Base-by-base conservation (phyloP, 2,329 filamentous ascomycete genomes). In the Achaetomium macrosporum region DNA sequence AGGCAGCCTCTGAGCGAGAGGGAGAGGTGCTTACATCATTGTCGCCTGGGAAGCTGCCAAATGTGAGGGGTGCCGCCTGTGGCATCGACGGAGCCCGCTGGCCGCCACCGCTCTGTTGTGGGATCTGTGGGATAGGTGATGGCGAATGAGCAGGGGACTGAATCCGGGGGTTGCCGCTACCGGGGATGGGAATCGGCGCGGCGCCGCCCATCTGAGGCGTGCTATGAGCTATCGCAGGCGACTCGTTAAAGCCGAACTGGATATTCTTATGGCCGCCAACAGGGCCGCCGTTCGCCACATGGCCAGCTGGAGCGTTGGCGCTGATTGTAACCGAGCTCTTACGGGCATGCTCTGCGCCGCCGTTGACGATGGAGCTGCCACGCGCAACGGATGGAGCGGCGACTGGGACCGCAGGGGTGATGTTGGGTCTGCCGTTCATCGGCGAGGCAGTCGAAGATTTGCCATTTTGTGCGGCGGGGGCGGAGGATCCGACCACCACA, bases 261-360 rank as follows among this genome's bases (percentile, higher is more conserved):
- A 62, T 63, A 68, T 93, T 88, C 73, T 81, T 84, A 73, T 68
- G 78, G 70, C 73, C 76, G 39, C 83, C 81, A 51, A 71, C 70
- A 39, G 73, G 65, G 55, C 83, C 87, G 63, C 89, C 89, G 76
- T 95, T 95, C 63, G 85, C 79, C 56, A 84, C 81, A 69, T 83
- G 88, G 66, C 84, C 84, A 62, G 79, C 87, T 51, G 88, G 82
- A 62, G 87, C 88, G 67, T 88, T 87, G 63, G 90, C 85, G 69
- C 83, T 90, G 76, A 96, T 96, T 65, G 91, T 95, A 65, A 96
- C 87, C 16, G 92, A 96, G 59, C 84, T 84, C 74, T 95, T 96
- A 68, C 90, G 83, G 67, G 77, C 80, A 75, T 97, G 91, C 63
- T 90, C 85, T 50, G 77, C 71, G 61, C 75, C 73, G 61, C 88